Conservation (phyloP, 2,329 filamentous ascomycete species). For the Aspergillus awamori region DNA sequence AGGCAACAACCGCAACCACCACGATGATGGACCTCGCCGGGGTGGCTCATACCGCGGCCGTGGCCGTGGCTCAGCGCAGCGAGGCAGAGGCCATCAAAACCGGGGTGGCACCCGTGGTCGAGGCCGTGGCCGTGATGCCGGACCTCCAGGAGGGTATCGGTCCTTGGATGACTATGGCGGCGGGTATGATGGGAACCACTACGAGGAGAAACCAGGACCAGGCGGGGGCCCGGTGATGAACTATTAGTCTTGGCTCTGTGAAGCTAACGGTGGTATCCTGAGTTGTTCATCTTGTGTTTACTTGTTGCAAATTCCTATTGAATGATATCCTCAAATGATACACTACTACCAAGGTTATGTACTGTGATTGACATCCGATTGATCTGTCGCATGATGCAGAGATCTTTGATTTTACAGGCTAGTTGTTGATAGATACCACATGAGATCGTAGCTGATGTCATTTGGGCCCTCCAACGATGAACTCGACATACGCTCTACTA, state of each 20-base stretch:
- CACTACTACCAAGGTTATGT: too few species aligned
- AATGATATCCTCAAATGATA: too few species aligned
- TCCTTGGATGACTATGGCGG: slow-evolving; percentile 65
- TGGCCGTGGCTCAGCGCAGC: slow-evolving; percentile 44
- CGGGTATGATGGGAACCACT: slow-evolving; percentile 16
- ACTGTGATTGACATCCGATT: too few species aligned
- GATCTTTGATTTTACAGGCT: too few species aligned
- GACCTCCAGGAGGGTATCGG: slow-evolving; percentile 60
- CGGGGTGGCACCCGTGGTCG: slow-evolving; percentile 49
- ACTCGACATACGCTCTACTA: too few species aligned
- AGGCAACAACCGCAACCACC: slow-evolving; percentile 39
- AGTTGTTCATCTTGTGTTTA: too few species aligned
- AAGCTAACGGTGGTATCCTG: too few species aligned
- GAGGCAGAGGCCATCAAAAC: slow-evolving; percentile 38
- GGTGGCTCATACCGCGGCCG: slow-evolving; percentile 35
- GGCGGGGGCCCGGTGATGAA: slow-evolving; percentile 43
- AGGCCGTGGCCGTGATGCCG: slow-evolving; percentile 54
- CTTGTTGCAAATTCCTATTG: too few species aligned
- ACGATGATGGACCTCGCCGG: slow-evolving; percentile 48
- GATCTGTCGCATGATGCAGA: too few species aligned
- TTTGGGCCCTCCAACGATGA: too few species aligned
- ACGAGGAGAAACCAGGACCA: slow-evolving; percentile 34
- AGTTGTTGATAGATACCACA: too few species aligned
- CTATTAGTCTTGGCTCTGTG: slow-evolving; percentile 29
- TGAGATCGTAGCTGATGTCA: too few species aligned